phyloP scores from a whole-genome alignment of 1,139 yeast genomes.

The Candida neerlandica region DNA sequence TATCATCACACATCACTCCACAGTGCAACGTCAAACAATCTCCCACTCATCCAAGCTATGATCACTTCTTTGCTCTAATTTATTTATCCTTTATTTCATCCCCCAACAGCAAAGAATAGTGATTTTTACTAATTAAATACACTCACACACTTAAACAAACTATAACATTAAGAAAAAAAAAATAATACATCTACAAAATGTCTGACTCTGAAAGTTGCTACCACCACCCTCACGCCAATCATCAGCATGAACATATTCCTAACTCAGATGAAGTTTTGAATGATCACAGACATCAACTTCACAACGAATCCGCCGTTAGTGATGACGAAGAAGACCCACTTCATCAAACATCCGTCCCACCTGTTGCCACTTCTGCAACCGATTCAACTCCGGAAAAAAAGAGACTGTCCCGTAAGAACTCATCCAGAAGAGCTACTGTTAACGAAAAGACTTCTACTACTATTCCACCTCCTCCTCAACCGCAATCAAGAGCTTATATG shows the following conservation, averaged over 20 bases:
- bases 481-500: constrained; percentile 12
- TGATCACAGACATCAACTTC: constrained; percentile 56
- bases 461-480: constrained; percentile 1
- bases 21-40: neutral
- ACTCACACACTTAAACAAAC: neutral
- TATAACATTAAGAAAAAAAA: neutral
- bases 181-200: constrained; percentile 26
- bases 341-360: constrained; percentile 3
- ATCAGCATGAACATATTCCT: constrained; percentile 25
- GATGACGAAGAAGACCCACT: constrained; percentile 13
- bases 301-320: constrained; percentile 25
- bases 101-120: neutral
- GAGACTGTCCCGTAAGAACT: constrained; percentile 5
- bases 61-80: constrained; percentile 4
- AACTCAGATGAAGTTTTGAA: constrained; percentile 52
- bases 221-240: constrained; percentile 33
- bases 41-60: constrained; percentile 7
- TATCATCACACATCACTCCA: neutral
- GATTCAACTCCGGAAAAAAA: constrained; percentile 1
- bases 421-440: constrained; percentile 9
- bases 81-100: neutral
- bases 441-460: constrained; percentile 9
- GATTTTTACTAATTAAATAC: neutral
- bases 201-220: constrained; percentile 49
- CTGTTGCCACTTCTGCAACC: constrained; percentile 5